Evolutionary conservation across 202 grass and related monocot species (phyloP).

Genomic region (Panicum virgatum): DNA sequence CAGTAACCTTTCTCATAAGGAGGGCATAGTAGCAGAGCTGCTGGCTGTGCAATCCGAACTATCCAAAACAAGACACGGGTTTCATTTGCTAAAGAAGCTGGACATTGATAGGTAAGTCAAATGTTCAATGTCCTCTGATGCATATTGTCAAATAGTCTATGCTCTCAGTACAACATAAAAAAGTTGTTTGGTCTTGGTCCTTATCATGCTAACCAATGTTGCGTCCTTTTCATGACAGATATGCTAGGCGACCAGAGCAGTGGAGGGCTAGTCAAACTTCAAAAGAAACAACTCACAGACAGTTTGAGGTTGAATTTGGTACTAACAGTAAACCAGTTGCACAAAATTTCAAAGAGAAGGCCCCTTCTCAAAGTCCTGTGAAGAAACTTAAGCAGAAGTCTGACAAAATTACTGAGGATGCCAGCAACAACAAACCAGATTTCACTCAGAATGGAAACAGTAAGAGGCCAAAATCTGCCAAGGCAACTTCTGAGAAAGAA

Average conservation of each 20-base stretch:
- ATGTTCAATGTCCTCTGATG: background rate
- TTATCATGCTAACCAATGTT: constrained; percentile 4
- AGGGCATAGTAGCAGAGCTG: constrained; percentile 74
- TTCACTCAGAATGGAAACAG: constrained; percentile 14
- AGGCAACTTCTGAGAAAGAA: constrained; percentile 25
- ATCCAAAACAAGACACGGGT: constrained; percentile 75
- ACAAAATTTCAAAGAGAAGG: constrained; percentile 33
- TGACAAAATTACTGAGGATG: constrained; percentile 30
- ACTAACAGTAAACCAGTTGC: constrained; percentile 49
- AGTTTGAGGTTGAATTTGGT: constrained; percentile 76
- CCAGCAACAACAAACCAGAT: constrained; percentile 18
- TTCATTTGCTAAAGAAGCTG: constrained; percentile 90
- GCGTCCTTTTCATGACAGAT: constrained; percentile 49
- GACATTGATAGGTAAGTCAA: constrained; percentile 78
- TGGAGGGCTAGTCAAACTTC: constrained; percentile 74
- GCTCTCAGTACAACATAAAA: background rate
- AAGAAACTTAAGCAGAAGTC: constrained; percentile 52
- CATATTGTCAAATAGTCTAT: background rate
- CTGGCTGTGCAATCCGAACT: constrained; percentile 62
- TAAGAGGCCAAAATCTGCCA: constrained; percentile 46
- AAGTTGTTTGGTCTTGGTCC: background rate
- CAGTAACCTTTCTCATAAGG: constrained; percentile 84
- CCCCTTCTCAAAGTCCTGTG: constrained; percentile 34
- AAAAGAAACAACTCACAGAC: constrained; percentile 77
- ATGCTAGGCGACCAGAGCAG: constrained; percentile 84